These are phyloP conservation scores for Gymnopilus junonius DNA, from an alignment of 768 basidiomycete genomes.

Conservation along the genomic window DNA sequence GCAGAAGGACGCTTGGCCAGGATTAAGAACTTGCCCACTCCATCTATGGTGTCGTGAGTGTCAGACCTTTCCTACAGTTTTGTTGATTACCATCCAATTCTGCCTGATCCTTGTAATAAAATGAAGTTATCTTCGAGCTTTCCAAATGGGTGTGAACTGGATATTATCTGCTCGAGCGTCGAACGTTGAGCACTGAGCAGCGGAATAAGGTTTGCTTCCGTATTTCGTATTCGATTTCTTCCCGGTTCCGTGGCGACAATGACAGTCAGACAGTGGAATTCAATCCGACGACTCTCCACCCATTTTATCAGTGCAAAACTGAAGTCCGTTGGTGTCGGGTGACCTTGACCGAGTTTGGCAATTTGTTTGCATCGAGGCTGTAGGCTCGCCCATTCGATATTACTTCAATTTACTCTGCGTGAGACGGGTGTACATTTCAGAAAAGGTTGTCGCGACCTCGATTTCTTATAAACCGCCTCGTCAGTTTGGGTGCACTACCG, in stretches of 20 bases:
- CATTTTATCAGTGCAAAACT: background rate
- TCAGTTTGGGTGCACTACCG: slow-evolving; percentile 3
- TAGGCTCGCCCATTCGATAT: background rate
- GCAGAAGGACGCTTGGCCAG: slow-evolving; percentile 58
- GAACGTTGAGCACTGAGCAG: background rate
- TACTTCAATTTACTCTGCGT: no score
- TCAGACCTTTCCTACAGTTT: slow-evolving; percentile 69
- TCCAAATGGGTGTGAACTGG: background rate
- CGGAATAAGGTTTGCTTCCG: background rate
- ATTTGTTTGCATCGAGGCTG: background rate
- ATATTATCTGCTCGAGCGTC: background rate
- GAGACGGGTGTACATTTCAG: no score
- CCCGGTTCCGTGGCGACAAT: background rate
- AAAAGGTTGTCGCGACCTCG: no score
- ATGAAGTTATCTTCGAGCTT: background rate
- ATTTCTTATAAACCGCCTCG: background rate
- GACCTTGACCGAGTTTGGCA: background rate
- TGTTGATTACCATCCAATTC: background rate
- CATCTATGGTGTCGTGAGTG: slow-evolving; percentile 56
- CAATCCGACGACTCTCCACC: background rate
- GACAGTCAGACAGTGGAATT: no score
- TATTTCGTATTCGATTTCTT: background rate
- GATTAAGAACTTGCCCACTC: slow-evolving; percentile 65
- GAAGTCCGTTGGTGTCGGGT: background rate
- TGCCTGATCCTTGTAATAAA: background rate